Percentiles rank a stretch among this genome's conserved stretches.
Evolutionary conservation across 192 early-diverging fungal species (phyloP).

Genomic region (Backusella circina): DNA sequence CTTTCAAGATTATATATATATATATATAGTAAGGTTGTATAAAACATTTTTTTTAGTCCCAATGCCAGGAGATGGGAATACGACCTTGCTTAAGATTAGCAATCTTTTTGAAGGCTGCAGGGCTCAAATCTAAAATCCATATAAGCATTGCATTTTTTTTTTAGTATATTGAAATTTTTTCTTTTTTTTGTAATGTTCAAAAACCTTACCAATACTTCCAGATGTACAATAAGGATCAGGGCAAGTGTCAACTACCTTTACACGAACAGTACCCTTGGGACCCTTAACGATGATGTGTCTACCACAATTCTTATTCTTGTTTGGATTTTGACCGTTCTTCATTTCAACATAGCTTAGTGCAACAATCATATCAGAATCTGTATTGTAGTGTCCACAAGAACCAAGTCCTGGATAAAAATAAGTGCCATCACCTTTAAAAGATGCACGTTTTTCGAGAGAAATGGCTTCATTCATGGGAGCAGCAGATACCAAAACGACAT

Average conservation of each 20-base stretch:
- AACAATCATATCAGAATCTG: too few relatives aligned
- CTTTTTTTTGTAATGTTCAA: neutral
- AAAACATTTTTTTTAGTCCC: neutral
- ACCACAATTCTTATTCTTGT: conserved; percentile 43
- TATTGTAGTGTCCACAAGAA: too few relatives aligned
- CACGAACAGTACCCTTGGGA: conserved; percentile 37
- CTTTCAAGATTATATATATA: neutral
- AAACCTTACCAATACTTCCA: conserved; percentile 5
- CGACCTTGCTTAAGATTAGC: conserved; percentile 20
- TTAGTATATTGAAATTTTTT: neutral
- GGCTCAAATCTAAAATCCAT: conserved; percentile 37
- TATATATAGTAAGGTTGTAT: neutral
- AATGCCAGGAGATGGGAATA: conserved; percentile 39
- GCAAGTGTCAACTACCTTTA: conserved; percentile 49
- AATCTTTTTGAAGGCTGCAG: conserved; percentile 37
- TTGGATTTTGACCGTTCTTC: too few relatives aligned
- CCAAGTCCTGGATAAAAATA: too few relatives aligned
- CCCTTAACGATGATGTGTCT: conserved; percentile 39
- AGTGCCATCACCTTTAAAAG: too few relatives aligned
- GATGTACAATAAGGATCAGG: conserved; percentile 21
- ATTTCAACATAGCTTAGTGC: too few relatives aligned
- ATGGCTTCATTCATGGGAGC: too few relatives aligned
- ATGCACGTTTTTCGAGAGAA: too few relatives aligned
- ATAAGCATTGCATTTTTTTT: too few relatives aligned
- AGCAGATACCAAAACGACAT: too few relatives aligned